Percentiles rank a stretch among this genome's conserved stretches.
Evolutionary conservation across 2,329 filamentous ascomycete genomes (phyloP).

Genomic region (Penicillium sclerotiorum): DNA sequence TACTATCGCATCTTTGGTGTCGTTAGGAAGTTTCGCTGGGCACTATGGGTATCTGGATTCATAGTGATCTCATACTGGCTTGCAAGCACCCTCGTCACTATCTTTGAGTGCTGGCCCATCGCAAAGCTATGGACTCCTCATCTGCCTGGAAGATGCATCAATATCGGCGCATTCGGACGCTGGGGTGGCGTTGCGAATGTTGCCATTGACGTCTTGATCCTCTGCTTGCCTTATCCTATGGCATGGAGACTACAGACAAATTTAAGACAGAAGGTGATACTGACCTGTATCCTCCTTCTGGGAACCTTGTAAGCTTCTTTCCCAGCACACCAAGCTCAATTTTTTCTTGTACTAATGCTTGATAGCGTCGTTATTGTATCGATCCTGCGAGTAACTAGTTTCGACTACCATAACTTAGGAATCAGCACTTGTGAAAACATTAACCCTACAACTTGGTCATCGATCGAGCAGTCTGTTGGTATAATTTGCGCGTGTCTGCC

Average conservation of each 20-base stretch:
- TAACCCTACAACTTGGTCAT: conserved; percentile 29
- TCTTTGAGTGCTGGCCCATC: conserved; percentile 26
- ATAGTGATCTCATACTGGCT: conserved; percentile 26
- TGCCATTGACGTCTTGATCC: conserved; percentile 28
- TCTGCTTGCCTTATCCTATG: conserved; percentile 32
- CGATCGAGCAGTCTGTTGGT: conserved; percentile 31
- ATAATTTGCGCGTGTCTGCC: conserved; percentile 33
- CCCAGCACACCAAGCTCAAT: neutral
- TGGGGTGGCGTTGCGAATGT: conserved; percentile 31
- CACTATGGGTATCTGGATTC: conserved; percentile 17
- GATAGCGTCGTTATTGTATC: conserved; percentile 30
- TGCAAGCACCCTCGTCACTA: conserved; percentile 20
- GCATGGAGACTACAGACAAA: conserved; percentile 27
- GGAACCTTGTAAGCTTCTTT: conserved; percentile 28
- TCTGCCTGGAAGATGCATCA: conserved; percentile 22
- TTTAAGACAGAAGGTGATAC: conserved; percentile 25
- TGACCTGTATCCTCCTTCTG: conserved; percentile 27
- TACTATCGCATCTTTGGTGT: conserved; percentile 34
- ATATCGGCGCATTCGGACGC: conserved; percentile 27
- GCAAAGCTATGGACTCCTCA: conserved; percentile 25
- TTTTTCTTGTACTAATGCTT: neutral
- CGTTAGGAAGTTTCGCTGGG: conserved; percentile 25
- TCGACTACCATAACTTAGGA: conserved; percentile 9
- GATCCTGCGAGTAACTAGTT: conserved; percentile 27
- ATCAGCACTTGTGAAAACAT: conserved; percentile 23